A percentile compares a stretch with the other conserved stretches of the same genome.
These are phyloP conservation scores for Penicillium decumbens DNA, from an alignment of 2,329 filamentous ascomycete species.

Conservation along the genomic window DNA sequence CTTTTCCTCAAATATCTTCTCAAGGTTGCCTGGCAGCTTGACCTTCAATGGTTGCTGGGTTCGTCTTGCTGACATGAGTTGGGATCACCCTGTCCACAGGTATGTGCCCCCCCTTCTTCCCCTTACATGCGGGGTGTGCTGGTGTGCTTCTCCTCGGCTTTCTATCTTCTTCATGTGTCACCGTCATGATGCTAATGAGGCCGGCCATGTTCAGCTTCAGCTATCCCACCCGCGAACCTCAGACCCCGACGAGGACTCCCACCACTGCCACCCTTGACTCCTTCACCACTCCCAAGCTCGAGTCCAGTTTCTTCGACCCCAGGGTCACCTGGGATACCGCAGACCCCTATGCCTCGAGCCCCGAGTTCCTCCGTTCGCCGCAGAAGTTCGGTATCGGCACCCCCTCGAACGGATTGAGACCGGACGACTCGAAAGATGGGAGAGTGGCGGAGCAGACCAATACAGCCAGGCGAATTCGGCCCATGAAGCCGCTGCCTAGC, in stretches of 20 bases:
- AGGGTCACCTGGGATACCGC: conserved; percentile 46
- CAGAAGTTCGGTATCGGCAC: conserved; percentile 37
- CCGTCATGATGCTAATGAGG: conserved; percentile 33
- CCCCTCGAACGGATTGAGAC: conserved; percentile 27
- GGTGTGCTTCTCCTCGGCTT: conserved; percentile 5
- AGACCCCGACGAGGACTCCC: conserved; percentile 45
- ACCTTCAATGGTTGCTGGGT: conserved; percentile 39
- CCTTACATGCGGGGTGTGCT: conserved; percentile 15
- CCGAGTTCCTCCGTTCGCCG: conserved; percentile 43
- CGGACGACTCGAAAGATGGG: conserved; percentile 17
- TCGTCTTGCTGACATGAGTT: conserved; percentile 45
- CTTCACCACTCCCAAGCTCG: conserved; percentile 46
- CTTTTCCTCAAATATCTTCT: conserved; percentile 20
- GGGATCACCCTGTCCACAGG: conserved; percentile 46
- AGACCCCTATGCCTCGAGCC: conserved; percentile 46
- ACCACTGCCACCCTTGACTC: conserved; percentile 37
- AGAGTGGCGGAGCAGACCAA: conserved; percentile 29
- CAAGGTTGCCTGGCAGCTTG: conserved; percentile 35
- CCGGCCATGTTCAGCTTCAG: conserved; percentile 41
- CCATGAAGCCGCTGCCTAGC: conserved; percentile 25
- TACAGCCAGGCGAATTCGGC: conserved; percentile 32
- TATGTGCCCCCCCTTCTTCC: conserved; percentile 27
- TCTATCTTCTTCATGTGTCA: conserved; percentile 4
- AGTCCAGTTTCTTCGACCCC: conserved; percentile 46
- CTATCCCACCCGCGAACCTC: conserved; percentile 45